A percentile compares a stretch with the other conserved stretches of the same genome.
Evolutionary conservation across 768 basidiomycete species (phyloP).

Genomic region (Thelephora aurantiotincta): DNA sequence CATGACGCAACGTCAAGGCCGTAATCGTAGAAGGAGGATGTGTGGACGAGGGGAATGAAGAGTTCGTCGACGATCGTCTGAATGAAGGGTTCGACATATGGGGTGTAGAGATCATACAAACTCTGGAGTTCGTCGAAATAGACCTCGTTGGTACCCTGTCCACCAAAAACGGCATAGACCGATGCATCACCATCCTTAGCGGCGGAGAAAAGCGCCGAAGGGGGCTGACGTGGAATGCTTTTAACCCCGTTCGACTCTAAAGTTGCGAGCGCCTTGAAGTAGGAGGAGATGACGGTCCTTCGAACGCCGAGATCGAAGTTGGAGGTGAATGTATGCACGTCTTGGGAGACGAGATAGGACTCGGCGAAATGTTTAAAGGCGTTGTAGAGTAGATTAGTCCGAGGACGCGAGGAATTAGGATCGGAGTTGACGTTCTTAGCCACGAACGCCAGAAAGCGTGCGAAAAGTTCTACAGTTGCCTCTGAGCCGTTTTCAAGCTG

Average conservation of each 20-base stretch:
- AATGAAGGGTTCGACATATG: constrained; percentile 70
- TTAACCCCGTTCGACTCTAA: constrained; percentile 43
- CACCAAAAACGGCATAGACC: constrained; percentile 90
- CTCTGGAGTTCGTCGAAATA: constrained; percentile 93
- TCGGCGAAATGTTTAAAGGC: constrained; percentile 68
- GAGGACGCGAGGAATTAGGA: constrained; percentile 34
- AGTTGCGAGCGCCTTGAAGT: constrained; percentile 61
- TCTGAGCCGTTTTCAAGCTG: constrained; percentile 43
- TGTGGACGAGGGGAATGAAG: constrained; percentile 46
- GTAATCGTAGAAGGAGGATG: constrained; percentile 53
- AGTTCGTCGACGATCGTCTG: constrained; percentile 44
- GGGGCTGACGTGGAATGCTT: constrained; percentile 42
- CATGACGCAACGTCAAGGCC: constrained; percentile 77
- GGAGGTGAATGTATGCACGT: constrained; percentile 74
- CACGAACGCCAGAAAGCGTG: constrained; percentile 72
- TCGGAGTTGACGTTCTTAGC: constrained; percentile 47
- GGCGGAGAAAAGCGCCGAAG: constrained; percentile 58
- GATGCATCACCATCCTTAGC: constrained; percentile 48
- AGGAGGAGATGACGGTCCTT: constrained; percentile 62
- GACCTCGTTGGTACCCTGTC: constrained; percentile 95
- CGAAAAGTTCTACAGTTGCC: constrained; percentile 63
- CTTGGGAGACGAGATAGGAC: constrained; percentile 53
- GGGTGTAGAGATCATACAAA: constrained; percentile 83
- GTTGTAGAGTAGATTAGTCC: constrained; percentile 55
- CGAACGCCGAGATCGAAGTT: constrained; percentile 63